phyloP scores from a whole-genome alignment of 2,329 filamentous ascomycete genomes.

The Fusarium falciforme region DNA sequence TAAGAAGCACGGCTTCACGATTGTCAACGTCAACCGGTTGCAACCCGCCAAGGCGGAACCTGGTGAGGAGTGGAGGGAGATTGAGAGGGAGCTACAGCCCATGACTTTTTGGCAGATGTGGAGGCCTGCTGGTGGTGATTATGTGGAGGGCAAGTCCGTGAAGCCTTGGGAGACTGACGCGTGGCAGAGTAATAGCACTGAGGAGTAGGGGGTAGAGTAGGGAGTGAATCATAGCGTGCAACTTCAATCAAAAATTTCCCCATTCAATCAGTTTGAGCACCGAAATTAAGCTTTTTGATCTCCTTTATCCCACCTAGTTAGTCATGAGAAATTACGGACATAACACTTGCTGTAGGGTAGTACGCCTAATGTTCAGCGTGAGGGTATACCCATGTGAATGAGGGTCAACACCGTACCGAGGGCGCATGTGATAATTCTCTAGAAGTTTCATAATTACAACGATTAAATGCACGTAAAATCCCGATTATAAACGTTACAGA shows the following conservation, averaged over 20 bases:
- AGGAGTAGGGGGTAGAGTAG: neutral
- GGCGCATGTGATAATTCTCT: neutral
- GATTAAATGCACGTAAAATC: neutral
- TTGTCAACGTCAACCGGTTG: constrained; percentile 24
- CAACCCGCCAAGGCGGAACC: constrained; percentile 17
- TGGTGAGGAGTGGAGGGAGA: constrained; percentile 26
- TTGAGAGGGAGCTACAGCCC: constrained; percentile 23
- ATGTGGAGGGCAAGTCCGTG: constrained; percentile 25
- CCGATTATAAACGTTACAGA: neutral
- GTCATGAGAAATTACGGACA: neutral
- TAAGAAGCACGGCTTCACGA: constrained; percentile 36
- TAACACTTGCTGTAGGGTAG: neutral
- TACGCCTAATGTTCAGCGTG: too few relatives aligned
- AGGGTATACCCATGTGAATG: neutral
- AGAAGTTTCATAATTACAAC: too few relatives aligned
- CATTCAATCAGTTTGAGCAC: neutral
- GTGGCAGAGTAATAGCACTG: neutral
- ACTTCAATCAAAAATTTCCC: neutral
- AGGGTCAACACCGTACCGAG: neutral
- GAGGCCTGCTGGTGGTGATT: constrained; percentile 33
- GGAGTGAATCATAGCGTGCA: neutral
- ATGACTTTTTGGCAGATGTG: constrained; percentile 39
- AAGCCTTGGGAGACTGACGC: constrained; percentile 24
- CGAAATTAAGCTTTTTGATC: too few relatives aligned
- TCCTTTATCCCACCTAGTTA: accelerated